Conservation (phyloP, 768 basidiomycete species). For the Lactarius vividus region DNA sequence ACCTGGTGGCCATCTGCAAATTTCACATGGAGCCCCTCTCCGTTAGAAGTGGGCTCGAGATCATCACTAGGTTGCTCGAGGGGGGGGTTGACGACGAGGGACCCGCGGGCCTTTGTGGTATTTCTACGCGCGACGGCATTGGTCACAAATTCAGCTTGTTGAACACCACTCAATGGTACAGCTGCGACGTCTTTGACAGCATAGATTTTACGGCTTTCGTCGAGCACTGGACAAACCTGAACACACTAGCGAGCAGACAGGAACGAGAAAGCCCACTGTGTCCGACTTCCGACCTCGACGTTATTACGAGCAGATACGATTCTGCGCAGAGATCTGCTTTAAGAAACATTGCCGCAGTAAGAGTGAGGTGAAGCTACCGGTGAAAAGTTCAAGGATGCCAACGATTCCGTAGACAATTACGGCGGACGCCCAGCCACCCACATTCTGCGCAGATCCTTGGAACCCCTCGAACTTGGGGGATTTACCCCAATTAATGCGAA, state of each 20-base stretch:
- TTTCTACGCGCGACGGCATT: slow-evolving; percentile 53
- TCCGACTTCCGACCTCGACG: slow-evolving; percentile 59
- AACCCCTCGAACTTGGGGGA: slow-evolving; percentile 52
- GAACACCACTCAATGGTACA: slow-evolving; percentile 62
- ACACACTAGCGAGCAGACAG: neutral
- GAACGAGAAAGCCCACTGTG: slow-evolving; percentile 47
- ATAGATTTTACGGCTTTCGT: slow-evolving; percentile 59
- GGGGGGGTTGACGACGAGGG: slow-evolving; percentile 38
- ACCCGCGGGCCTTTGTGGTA: slow-evolving; percentile 43
- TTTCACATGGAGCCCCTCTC: slow-evolving; percentile 44
- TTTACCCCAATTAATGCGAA: slow-evolving; percentile 64
- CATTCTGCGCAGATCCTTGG: slow-evolving; percentile 34
- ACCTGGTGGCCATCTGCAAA: slow-evolving; percentile 50
- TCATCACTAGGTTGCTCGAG: slow-evolving; percentile 15
- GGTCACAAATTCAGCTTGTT: slow-evolving; percentile 54
- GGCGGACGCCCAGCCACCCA: slow-evolving; percentile 52
- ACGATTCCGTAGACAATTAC: slow-evolving; percentile 73
- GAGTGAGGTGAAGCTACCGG: slow-evolving; percentile 46
- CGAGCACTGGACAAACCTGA: slow-evolving; percentile 50
- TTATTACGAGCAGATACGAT: slow-evolving; percentile 75
- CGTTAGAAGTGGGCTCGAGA: slow-evolving; percentile 13
- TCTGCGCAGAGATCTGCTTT: slow-evolving; percentile 40
- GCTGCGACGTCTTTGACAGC: slow-evolving; percentile 64
- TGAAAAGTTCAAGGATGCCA: slow-evolving; percentile 68
- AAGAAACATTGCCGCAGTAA: slow-evolving; percentile 3